These are phyloP conservation scores for Talaromyces sp. DNA, from an alignment of 2,329 filamentous ascomycete species.

Conservation along the genomic window DNA sequence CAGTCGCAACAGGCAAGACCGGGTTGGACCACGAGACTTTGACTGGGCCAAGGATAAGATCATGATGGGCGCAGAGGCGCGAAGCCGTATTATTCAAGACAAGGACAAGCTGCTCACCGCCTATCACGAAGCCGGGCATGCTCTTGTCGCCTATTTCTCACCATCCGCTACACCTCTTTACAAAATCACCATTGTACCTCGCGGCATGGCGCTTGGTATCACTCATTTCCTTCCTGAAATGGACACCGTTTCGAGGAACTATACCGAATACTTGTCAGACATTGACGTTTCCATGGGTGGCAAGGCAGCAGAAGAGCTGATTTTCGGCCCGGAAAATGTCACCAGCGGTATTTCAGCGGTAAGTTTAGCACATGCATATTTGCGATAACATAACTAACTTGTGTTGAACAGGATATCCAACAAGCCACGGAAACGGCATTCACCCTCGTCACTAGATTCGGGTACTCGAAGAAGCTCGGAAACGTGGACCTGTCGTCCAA, in stretches of 20 bases:
- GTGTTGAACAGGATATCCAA: conserved; percentile 63
- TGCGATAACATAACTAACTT: not conserved
- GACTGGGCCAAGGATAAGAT: conserved; percentile 99
- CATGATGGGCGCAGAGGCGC: conserved; percentile 90
- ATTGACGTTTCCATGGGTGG: conserved; percentile 81
- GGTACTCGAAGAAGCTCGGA: conserved; percentile 83
- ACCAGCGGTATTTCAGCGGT: conserved; percentile 80
- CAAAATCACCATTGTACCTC: conserved; percentile 94
- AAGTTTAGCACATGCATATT: conserved; percentile 31
- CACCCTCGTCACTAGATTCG: conserved; percentile 79
- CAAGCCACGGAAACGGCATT: conserved; percentile 77
- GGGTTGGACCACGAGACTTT: conserved; percentile 73
- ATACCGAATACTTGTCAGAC: conserved; percentile 71
- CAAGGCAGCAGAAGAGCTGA: conserved; percentile 82
- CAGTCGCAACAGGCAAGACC: conserved; percentile 74
- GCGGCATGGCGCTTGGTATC: conserved; percentile 78
- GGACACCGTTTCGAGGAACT: conserved; percentile 86
- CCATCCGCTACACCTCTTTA: conserved; percentile 74
- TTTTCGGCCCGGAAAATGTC: conserved; percentile 86
- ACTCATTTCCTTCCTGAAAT: conserved; percentile 85
- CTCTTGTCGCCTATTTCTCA: conserved; percentile 80
- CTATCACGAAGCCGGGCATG: conserved; percentile 93
- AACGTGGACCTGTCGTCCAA: conserved; percentile 82
- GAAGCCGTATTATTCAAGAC: conserved; percentile 80
- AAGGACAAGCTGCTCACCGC: conserved; percentile 96